Conservation (phyloP, 352 stramenopile genomes). For the Phytophthora cajani region DNA sequence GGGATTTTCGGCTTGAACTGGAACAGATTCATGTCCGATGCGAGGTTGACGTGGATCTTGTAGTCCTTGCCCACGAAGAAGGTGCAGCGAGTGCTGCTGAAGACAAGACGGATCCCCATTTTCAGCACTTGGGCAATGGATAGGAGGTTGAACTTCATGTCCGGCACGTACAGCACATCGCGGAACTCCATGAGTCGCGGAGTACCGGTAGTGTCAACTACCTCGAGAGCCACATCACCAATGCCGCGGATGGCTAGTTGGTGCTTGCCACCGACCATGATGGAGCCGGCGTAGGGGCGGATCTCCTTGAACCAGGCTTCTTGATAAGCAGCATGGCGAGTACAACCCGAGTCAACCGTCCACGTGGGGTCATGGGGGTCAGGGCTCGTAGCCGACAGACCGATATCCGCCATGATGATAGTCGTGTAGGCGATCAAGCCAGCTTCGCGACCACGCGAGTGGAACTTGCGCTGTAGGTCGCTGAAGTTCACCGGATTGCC, state of each 20-base stretch:
- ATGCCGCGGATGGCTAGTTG: slow-evolving; percentile 1
- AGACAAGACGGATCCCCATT: neutral
- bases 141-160: slow-evolving; percentile 25
- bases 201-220: neutral
- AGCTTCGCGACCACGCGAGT: neutral
- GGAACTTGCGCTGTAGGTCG: slow-evolving; percentile 2
- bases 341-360: slow-evolving; percentile 23
- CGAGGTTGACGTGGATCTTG: neutral
- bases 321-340: neutral
- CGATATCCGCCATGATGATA: neutral
- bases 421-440: slow-evolving; percentile 12
- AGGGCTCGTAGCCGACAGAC: neutral
- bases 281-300: neutral
- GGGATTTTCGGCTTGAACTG: slow-evolving; percentile 4
- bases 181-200: neutral
- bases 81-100: neutral
- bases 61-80: slow-evolving; percentile 11
- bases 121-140: slow-evolving; percentile 1
- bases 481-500: slow-evolving; percentile 6
- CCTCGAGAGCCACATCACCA: slow-evolving; percentile 2
- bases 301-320: slow-evolving; percentile 21
- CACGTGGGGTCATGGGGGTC: slow-evolving; percentile 8
- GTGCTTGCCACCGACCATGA: slow-evolving; percentile 21
- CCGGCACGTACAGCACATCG: slow-evolving; percentile 7
- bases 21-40: slow-evolving; percentile 3